phyloP scores from a whole-genome alignment of 1,139 yeast genomes.

The Sugiyamaella japonica region DNA sequence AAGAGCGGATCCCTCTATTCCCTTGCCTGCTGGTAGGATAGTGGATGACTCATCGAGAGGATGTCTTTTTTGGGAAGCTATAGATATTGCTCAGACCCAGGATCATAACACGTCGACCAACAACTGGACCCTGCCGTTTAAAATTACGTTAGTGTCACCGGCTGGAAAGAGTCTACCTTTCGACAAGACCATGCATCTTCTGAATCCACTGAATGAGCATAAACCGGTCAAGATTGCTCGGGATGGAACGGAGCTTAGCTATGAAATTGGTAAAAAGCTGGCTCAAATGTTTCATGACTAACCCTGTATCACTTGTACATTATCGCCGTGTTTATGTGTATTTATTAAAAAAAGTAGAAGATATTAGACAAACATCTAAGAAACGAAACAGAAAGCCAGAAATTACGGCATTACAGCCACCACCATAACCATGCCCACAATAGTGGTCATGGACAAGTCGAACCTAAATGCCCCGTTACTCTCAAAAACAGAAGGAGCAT shows the following conservation, averaged over 20 bases:
- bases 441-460: background rate
- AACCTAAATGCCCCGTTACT: constrained; percentile 4
- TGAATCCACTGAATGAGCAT: constrained; percentile 41
- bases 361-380: no score
- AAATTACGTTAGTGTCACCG: constrained; percentile 41
- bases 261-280: constrained; percentile 38
- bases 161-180: constrained; percentile 37
- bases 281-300: constrained; percentile 32
- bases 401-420: constrained; percentile 5
- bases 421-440: constrained; percentile 16
- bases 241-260: constrained; percentile 46
- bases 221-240: constrained; percentile 45
- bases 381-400: constrained; percentile 4
- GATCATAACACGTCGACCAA: constrained; percentile 21
- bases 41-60: constrained; percentile 45
- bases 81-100: constrained; percentile 22
- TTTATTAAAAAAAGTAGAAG: background rate
- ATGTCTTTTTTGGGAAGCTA: constrained; percentile 44
- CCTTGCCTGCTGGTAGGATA: constrained; percentile 42
- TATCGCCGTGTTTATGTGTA: background rate
- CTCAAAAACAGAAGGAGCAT: constrained; percentile 2
- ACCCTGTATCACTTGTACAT: background rate
- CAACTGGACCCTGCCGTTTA: constrained; percentile 43
- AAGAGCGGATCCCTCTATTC: constrained; percentile 28
- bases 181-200: constrained; percentile 36